phyloP scores from a whole-genome alignment of 805 yeast genomes.

The Kodamaea hsintzibuensis region DNA sequence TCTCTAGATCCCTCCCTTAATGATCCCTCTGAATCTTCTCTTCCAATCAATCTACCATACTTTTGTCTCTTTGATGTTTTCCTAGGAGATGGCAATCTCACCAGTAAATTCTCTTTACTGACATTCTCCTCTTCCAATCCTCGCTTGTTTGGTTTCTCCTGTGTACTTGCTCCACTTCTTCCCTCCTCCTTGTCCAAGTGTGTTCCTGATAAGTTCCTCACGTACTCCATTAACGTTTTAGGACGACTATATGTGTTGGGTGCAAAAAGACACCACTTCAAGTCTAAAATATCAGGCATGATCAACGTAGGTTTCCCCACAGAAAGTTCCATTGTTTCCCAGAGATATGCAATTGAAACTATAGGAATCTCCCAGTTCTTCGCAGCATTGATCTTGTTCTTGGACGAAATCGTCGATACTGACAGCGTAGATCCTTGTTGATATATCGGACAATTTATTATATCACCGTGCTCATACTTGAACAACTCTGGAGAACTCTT shows the following conservation, averaged over 20 bases:
- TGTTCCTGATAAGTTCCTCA: constrained; percentile 11
- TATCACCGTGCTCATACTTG: constrained; percentile 31
- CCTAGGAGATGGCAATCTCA: constrained; percentile 52
- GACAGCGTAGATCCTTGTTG: constrained; percentile 31
- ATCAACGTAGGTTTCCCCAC: constrained; percentile 16
- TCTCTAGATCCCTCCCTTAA: background rate
- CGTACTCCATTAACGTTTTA: constrained; percentile 22
- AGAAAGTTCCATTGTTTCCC: constrained; percentile 48
- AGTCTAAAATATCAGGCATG: constrained; percentile 45
- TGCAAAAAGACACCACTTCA: constrained; percentile 58
- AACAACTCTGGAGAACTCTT: constrained; percentile 45
- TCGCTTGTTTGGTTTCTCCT: constrained; percentile 17
- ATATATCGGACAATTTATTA: constrained; percentile 37
- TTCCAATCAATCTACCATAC: constrained; percentile 51
- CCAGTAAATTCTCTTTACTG: background rate
- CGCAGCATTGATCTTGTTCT: constrained; percentile 58
- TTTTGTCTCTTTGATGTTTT: constrained; percentile 41
- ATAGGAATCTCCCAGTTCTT: constrained; percentile 59
- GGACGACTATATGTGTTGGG: constrained; percentile 35
- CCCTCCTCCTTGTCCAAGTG: constrained; percentile 4
- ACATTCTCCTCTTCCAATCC: background rate
- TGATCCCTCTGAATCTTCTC: background rate
- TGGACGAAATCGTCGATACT: constrained; percentile 45
- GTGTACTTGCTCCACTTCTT: constrained; percentile 3
- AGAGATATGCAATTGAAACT: constrained; percentile 53